Evolutionary conservation across 768 basidiomycete genomes (phyloP), one percentile per base, ranked within the genome.

Genomic region (Mycena vitilis): DNA sequence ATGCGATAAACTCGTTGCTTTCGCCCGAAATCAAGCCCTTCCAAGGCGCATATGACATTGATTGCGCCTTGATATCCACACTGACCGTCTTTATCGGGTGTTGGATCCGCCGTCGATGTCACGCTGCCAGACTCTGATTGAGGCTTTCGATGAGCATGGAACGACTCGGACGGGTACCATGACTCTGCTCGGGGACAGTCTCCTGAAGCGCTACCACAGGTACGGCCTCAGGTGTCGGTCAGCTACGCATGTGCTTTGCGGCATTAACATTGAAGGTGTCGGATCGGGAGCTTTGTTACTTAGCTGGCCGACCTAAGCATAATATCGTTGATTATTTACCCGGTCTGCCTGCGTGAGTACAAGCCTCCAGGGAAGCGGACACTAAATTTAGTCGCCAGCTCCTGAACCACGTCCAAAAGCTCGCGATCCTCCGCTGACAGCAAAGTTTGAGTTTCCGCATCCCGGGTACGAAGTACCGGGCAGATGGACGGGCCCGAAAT

Each of bases 51-150:
- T 88, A 85, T 75, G 88, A 86, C 47, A 85, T 87, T 69, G 76
- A 85, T 13, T 89, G 87, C 79, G 71, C 75, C 70, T 76, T 79
- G 60, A 84, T 88, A 68, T 65, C 78, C 40, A 79, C 82, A 4
- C 79, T 88, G 47, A 83, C 85, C 52, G 87, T 87, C 13, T 79
- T 76, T 63, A 87, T 89, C 72, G 57, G 87, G 81, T 69, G 86
- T 87, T 25, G 87, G 87, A 20, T 72, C 75, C 87, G 68, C 77
- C 86, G 15, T 73, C 79, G 25, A 75, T 80, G 38, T n/a, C n/a
- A n/a, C n/a, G n/a, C n/a, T 88, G 87, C 75, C 87, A 88, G 76
- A 88, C 87, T 15, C 80, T 88, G 36, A 86, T 88, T 78, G 88
- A 88, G 68, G 85, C 86, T 23, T n/a, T 9, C 47, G 45, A 22